Base-by-base conservation (phyloP, 164 flowering plant genomes). In the Aristolochia contorta region DNA sequence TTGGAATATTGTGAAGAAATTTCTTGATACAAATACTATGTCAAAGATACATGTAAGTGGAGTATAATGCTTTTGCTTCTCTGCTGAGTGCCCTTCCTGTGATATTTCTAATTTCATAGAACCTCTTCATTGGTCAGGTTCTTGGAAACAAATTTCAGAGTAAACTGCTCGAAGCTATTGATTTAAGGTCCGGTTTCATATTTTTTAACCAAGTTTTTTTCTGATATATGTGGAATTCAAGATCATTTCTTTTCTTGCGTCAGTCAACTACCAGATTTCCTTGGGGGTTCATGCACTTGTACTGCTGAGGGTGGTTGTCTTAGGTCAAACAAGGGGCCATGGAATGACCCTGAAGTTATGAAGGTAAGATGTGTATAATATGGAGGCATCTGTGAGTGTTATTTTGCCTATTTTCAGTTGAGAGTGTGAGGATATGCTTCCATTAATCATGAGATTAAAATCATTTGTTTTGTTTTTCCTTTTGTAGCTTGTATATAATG, bases 241-340 rank as follows among this genome's bases (percentile, higher is more conserved):
- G 6, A 22, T 54, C 16, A n/a, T 16, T 15, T 41, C 57, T 54
- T 58, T 62, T 60, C 22, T 47, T 54, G 21, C 51, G 69, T 51
- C 90, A 93, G 98, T 71, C 89, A 93, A 65, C 77, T 93, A 74
- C 98, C 98, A 60, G 98, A 90, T 66, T 93, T 93, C 75, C 71
- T 93, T 66, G 97, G 98, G 66, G 98, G 98, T 55, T 76, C 96
- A 23, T 93, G 98, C 69, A 68, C 80, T 30, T 93, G 98, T 70
- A 50, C 82, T 53, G 70, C 57, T 32, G 89, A 86, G 63, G 96
- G 96, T 71, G 97, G 97, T 24, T 93, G 98, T 75, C 87, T 93
- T 43, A 66, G 83, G 56, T 84, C 96, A 54, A 81, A 86, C 50
- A 86, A 79, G 64, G 98, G 98, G 61, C 98, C 98, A 21, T 93